Conservation (phyloP, 176 grass and related monocot species). For the Avena atlantica region DNA sequence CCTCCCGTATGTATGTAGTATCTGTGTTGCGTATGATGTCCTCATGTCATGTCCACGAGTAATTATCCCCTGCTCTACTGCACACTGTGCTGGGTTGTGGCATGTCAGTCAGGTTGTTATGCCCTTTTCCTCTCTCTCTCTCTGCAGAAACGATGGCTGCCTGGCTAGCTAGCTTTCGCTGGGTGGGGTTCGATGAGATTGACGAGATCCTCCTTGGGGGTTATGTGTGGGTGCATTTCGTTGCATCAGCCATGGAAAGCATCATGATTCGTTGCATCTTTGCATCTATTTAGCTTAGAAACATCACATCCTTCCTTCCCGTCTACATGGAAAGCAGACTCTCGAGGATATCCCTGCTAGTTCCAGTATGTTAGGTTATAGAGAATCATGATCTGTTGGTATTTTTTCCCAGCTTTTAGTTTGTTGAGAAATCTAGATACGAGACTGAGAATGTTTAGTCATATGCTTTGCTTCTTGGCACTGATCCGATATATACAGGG, state of each 20-base stretch:
- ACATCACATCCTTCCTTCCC: no score
- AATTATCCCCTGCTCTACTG: constrained; percentile 17
- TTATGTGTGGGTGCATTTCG: constrained; percentile 16
- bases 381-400: no score
- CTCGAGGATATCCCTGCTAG: no score
- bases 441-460: no score
- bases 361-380: no score
- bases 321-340: no score
- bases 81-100: constrained; percentile 2
- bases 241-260: constrained; percentile 1
- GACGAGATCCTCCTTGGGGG: constrained; percentile 3
- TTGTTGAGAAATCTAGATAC: no score
- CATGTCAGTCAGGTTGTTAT: constrained; percentile 35
- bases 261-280: no score
- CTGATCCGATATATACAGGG: no score
- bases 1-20: neutral
- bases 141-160: neutral
- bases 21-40: neutral
- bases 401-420: no score
- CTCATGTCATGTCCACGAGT: neutral
- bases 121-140: neutral
- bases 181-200: constrained; percentile 21
- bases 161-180: constrained; percentile 5
- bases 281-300: no score
- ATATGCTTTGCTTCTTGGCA: no score